Conservation (phyloP, 2,329 filamentous ascomycete genomes). For the Aspergillus quadricinctus region DNA sequence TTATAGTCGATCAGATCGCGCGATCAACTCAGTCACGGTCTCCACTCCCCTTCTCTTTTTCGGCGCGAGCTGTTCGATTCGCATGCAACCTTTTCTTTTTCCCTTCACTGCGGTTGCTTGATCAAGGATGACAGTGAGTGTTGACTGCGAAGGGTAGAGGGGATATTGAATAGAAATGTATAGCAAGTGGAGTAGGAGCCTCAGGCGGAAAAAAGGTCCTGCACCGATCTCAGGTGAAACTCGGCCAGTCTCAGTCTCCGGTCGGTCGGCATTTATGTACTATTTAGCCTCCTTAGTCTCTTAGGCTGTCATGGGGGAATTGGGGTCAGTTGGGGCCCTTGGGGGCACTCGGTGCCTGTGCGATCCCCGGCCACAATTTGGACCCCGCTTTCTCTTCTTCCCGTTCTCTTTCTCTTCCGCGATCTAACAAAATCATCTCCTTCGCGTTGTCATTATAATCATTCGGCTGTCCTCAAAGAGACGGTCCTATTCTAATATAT, state of each 20-base stretch:
- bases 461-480: background rate
- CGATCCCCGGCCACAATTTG: constrained; percentile 10
- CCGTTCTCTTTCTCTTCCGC: background rate
- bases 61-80: too few species aligned
- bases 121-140: too few species aligned
- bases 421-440: background rate
- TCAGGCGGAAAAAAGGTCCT: background rate
- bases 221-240: background rate
- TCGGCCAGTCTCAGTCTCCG: background rate
- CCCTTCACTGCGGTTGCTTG: background rate
- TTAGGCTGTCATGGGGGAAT: background rate
- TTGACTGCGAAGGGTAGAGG: background rate
- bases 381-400: constrained; percentile 1
- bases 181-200: background rate
- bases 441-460: background rate
- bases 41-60: too few species aligned
- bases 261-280: background rate
- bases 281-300: background rate
- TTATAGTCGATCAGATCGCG: too few species aligned
- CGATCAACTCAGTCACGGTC: too few species aligned
- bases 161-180: background rate
- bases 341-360: background rate
- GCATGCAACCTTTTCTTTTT: too few species aligned
- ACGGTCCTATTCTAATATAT: background rate
- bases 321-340: background rate